Conservation (phyloP, 2,329 filamentous ascomycete genomes). For the Colletotrichum magnum region DNA sequence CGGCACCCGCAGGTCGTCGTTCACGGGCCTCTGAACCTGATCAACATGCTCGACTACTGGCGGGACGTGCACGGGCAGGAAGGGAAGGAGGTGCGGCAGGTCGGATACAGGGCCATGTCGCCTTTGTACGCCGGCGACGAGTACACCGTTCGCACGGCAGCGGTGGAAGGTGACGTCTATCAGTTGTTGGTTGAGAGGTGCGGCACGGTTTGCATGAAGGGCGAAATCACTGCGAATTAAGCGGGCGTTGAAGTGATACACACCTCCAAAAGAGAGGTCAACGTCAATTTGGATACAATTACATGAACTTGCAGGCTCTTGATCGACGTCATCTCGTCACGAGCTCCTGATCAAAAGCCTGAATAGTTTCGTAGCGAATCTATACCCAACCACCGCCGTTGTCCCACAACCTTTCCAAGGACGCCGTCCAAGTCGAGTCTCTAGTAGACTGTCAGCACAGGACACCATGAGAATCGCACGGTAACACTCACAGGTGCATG, state of each 20-base stretch:
- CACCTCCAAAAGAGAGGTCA: too few species aligned
- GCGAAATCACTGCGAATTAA: slow-evolving; percentile 41
- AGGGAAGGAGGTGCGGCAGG: slow-evolving; percentile 44
- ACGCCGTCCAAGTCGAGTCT: slow-evolving; percentile 1
- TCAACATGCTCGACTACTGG: slow-evolving; percentile 79
- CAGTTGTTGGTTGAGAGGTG: slow-evolving; percentile 64
- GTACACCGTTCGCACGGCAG: slow-evolving; percentile 72
- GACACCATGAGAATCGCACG: not conserved
- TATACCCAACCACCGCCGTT: not conserved
- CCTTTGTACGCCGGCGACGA: slow-evolving; percentile 79
- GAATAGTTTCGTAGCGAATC: not conserved
- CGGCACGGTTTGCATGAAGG: slow-evolving; percentile 54
- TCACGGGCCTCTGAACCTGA: slow-evolving; percentile 84
- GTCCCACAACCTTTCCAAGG: not conserved
- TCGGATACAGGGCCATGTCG: slow-evolving; percentile 78
- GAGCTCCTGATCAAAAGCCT: slow-evolving; percentile 4
- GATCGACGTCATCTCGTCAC: not conserved
- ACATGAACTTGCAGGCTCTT: not conserved
- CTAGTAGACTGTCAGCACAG: not conserved
- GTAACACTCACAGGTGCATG: not conserved
- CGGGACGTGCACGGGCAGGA: slow-evolving; percentile 61
- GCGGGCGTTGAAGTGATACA: not conserved
- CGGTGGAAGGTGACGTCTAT: slow-evolving; percentile 53
- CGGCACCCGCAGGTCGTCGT: slow-evolving; percentile 81
- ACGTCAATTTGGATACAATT: too few species aligned